Conservation (phyloP, 2,329 filamentous ascomycete species). For the Cladosporium sp. region DNA sequence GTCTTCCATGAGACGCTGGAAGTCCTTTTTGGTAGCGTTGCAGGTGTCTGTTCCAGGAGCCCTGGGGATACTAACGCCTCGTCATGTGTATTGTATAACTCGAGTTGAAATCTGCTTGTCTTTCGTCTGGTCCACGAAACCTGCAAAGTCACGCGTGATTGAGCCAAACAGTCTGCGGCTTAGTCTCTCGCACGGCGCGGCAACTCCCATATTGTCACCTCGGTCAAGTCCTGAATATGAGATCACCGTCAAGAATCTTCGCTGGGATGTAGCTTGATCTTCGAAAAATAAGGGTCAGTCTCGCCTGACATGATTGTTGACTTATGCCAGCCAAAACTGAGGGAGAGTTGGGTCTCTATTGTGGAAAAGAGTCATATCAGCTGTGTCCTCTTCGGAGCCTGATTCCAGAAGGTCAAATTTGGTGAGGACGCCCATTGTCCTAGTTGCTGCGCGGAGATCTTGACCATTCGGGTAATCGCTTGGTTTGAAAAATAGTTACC, state of each 20-base stretch:
- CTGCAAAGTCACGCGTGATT: background rate
- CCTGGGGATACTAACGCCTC: background rate
- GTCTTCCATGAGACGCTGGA: background rate
- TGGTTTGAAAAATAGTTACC: too few species aligned
- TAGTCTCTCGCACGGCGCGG: conserved; percentile 5
- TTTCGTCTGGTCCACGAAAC: background rate
- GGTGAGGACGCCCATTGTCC: too few species aligned
- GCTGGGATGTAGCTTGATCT: background rate
- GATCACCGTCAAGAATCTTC: background rate
- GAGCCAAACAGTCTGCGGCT: background rate
- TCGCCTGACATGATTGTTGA: background rate
- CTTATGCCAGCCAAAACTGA: too few species aligned
- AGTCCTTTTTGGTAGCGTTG: background rate
- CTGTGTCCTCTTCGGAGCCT: too few species aligned
- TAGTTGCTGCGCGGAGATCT: too few species aligned
- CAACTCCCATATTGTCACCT: background rate
- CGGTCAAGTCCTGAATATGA: background rate
- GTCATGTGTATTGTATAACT: background rate
- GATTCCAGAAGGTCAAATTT: too few species aligned
- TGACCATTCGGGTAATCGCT: too few species aligned
- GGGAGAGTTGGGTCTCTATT: too few species aligned
- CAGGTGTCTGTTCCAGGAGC: background rate
- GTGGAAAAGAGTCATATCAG: too few species aligned
- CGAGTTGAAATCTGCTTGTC: background rate
- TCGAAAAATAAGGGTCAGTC: background rate